These are phyloP conservation scores for Aspergillus diversus DNA, from an alignment of 495 filamentous ascomycete species.

Conservation along the genomic window DNA sequence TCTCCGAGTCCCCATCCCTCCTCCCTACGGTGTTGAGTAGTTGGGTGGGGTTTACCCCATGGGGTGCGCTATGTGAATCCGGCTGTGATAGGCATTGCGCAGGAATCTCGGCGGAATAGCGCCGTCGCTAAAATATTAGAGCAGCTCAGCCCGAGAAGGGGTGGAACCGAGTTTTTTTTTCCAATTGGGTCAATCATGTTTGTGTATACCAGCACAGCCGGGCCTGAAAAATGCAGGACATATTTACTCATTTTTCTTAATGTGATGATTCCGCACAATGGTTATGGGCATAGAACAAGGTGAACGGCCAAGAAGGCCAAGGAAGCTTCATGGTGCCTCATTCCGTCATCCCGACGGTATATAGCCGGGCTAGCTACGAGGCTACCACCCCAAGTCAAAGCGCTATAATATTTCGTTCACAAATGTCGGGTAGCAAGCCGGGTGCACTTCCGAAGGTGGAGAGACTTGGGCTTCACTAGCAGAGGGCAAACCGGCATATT, in stretches of 20 bases:
- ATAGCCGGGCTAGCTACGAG: neutral
- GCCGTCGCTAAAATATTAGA: neutral
- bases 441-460: neutral
- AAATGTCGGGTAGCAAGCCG: neutral
- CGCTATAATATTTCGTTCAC: neutral
- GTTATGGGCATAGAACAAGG: neutral
- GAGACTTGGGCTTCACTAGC: neutral
- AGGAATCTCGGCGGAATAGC: neutral
- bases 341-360: neutral
- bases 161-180: too few species aligned
- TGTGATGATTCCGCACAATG: neutral
- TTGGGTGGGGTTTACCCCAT: constrained; percentile 1
- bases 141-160: too few species aligned
- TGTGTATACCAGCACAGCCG: neutral
- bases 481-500: neutral
- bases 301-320: neutral
- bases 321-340: neutral
- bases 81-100: neutral
- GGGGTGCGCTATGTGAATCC: neutral
- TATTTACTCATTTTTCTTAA: neutral
- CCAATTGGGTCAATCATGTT: too few species aligned
- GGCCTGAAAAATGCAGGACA: neutral
- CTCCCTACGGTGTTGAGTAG: neutral
- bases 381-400: neutral
- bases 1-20: neutral